phyloP scores from a whole-genome alignment of 2,329 filamentous ascomycete species.

The Microdochium nivale region DNA sequence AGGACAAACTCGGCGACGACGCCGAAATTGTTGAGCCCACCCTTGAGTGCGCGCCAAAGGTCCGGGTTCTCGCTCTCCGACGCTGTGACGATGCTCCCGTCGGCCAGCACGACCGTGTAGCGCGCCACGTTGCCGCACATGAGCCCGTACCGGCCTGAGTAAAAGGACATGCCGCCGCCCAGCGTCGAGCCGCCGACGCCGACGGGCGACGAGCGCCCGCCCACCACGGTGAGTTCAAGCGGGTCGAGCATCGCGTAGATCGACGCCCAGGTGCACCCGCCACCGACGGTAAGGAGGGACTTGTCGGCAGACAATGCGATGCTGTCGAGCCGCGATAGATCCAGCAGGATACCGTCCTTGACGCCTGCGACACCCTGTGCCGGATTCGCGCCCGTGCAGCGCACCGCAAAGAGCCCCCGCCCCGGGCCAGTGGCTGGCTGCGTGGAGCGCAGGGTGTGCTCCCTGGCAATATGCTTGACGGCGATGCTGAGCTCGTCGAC shows the following conservation, averaged over 20 bases:
- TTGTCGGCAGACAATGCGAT: neutral
- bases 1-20: constrained; percentile 1
- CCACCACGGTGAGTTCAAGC: constrained; percentile 10
- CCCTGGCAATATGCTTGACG: neutral
- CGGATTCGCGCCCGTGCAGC: neutral
- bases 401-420: neutral
- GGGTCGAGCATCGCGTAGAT: neutral
- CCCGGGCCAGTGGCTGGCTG: neutral
- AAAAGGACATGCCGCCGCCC: constrained; percentile 17
- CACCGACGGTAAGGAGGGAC: neutral
- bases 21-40: constrained; percentile 3
- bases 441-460: neutral
- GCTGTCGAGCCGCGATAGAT: neutral
- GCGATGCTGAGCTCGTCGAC: neutral
- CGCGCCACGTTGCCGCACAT: constrained; percentile 14
- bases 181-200: constrained; percentile 15
- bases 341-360: neutral
- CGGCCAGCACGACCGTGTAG: constrained; percentile 25
- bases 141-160: constrained; percentile 25
- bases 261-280: neutral
- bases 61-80: constrained; percentile 27
- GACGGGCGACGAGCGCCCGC: constrained; percentile 12
- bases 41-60: constrained; percentile 12
- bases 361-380: neutral
- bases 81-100: constrained; percentile 20